Evolutionary conservation across 140 eudicot species (phyloP).

Genomic region (Cichorium intybus): DNA sequence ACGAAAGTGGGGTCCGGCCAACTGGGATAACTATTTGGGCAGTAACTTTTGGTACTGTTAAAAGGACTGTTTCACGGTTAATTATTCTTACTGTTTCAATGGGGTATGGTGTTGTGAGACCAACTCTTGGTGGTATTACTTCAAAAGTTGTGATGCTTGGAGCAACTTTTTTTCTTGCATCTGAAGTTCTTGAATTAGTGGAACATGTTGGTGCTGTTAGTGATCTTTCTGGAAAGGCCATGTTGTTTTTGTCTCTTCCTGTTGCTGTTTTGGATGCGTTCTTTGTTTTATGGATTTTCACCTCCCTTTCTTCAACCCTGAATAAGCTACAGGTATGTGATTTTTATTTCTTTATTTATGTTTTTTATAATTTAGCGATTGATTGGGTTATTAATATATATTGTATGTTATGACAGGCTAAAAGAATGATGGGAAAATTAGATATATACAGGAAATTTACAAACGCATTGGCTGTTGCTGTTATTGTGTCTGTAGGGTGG

Average conservation of each 20-base stretch:
- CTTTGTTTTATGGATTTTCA: constrained; percentile 96
- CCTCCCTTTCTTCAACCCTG: constrained; percentile 84
- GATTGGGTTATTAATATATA: neutral
- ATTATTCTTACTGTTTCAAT: constrained; percentile 87
- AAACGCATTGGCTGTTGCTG: constrained; percentile 47
- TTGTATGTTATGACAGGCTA: constrained; percentile 36
- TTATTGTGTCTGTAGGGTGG: constrained; percentile 95
- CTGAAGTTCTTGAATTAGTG: constrained; percentile 92
- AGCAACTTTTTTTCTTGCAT: constrained; percentile 90
- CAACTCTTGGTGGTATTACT: constrained; percentile 96
- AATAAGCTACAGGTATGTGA: constrained; percentile 84
- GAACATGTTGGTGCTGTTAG: constrained; percentile 97
- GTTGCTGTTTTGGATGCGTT: constrained; percentile 99
- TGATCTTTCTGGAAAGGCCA: constrained; percentile 96
- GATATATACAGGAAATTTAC: constrained; percentile 47
- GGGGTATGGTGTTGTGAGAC: constrained; percentile 99
- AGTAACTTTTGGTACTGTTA: constrained; percentile 87
- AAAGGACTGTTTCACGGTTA: constrained; percentile 80
- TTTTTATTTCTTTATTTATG: constrained; percentile 8
- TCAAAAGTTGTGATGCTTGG: constrained; percentile 89
- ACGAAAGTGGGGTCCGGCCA: constrained; percentile 86
- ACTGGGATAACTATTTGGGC: constrained; percentile 96
- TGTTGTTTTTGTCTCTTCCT: constrained; percentile 89
- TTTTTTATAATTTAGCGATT: neutral
- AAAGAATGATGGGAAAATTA: constrained; percentile 40